Base-by-base conservation (phyloP, 768 basidiomycete genomes). In the Filobasidium floriforme region DNA sequence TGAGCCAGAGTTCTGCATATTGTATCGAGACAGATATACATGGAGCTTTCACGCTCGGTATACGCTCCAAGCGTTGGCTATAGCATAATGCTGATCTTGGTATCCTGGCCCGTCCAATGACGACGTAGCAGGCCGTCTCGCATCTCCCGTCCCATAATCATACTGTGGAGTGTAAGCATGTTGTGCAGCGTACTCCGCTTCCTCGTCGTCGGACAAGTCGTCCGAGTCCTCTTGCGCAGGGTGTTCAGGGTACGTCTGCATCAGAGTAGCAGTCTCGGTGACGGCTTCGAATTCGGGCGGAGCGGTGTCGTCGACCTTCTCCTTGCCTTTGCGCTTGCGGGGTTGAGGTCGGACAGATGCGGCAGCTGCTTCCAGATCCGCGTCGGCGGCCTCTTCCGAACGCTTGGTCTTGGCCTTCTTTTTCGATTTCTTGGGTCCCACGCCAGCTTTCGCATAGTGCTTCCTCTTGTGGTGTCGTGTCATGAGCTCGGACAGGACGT, bases 401-500 rank as follows among this genome's bases (percentile, higher is more conserved):
- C 2, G 22, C 29, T 57, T 57, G 22, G 14, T 49, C 46, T 49
- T 49, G 46, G 18, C 22, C 46, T 49, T 49, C 54, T 57, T 57
- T 15, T 51, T 12, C 18, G 46, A 24, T 24, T 51, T 51, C 46
- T 51, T 51, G 19, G 46, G 46, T 51, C 46, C 46, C 6, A 51
- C 46, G 6, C 46, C 46, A 26, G 18, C 29, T 57, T 57, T 26
- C 14, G 19, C 54, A 28, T 14, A 57, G 29, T 57, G 22, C 26
- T 57, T 57, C 24, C 26, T 22, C 15, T 57, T 22, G 26, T 32
- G 54, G 26, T 57, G 54, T 15, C 54, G 22, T 19, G 22, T 32
- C 59, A 59, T 60, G 57, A 65, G 59, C n/a, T 65, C 43, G 29
- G 24, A 59, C 24, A 60, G 59, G 24, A 68, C 63, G 28, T 65